phyloP scores from a whole-genome alignment of 164 flowering plant genomes.

The Stephania yunnanensis region DNA sequence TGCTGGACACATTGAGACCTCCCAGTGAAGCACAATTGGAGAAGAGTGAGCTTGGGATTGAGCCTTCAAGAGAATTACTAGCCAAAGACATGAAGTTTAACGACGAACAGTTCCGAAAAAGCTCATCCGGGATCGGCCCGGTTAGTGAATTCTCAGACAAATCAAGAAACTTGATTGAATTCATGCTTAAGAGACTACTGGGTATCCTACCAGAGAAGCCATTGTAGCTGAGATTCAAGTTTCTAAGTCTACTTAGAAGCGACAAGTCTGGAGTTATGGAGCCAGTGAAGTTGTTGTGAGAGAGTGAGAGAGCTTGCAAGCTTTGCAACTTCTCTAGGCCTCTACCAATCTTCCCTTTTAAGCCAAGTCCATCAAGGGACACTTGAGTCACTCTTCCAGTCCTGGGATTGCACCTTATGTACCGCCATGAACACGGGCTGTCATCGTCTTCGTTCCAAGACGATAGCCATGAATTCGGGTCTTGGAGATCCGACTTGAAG shows the following conservation, averaged over 20 bases:
- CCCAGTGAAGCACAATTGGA: slow-evolving; percentile 36
- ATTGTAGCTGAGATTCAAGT: slow-evolving; percentile 57
- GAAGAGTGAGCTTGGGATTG: slow-evolving; percentile 40
- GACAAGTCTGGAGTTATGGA: slow-evolving; percentile 34
- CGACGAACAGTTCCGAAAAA: slow-evolving; percentile 40
- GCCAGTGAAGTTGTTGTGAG: slow-evolving; percentile 59
- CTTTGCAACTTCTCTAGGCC: slow-evolving; percentile 55
- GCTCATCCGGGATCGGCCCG: slow-evolving; percentile 51
- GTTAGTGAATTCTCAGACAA: slow-evolving; percentile 54
- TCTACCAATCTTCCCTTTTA: slow-evolving; percentile 68
- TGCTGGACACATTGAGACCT: slow-evolving; percentile 55
- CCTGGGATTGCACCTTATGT: slow-evolving; percentile 49
- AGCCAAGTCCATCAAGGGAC: slow-evolving; percentile 43
- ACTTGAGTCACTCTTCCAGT: slow-evolving; percentile 45
- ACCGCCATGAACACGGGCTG: slow-evolving; percentile 76
- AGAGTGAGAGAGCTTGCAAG: slow-evolving; percentile 45
- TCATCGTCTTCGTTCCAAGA: slow-evolving; percentile 82
- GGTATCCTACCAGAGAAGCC: slow-evolving; percentile 55
- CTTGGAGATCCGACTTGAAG: slow-evolving; percentile 63
- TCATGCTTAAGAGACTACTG: slow-evolving; percentile 17
- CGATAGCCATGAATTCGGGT: slow-evolving; percentile 42
- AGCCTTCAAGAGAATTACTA: slow-evolving; percentile 58
- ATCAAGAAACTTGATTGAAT: slow-evolving; percentile 47
- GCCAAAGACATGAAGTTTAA: slow-evolving; percentile 47
- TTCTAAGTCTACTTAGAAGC: slow-evolving; percentile 25